Conservation (phyloP, 164 flowering plant species). For the Nymphaea thermarum region DNA sequence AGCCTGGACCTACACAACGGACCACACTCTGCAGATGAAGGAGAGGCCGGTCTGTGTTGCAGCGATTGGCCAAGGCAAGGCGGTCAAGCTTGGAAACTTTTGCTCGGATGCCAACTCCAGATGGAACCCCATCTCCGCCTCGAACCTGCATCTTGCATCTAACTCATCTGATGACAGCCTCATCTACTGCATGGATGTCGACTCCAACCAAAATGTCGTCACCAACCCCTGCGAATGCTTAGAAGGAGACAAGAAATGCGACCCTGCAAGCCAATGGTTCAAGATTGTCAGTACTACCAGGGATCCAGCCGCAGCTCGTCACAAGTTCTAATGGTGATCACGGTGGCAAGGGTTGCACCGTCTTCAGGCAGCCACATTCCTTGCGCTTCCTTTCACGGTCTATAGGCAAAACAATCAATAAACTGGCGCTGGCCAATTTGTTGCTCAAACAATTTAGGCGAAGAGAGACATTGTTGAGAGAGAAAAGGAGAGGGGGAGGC, state of each 20-base stretch:
- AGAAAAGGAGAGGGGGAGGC: no score
- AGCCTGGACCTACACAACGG: constrained; percentile 7
- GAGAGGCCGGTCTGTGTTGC: constrained; percentile 6
- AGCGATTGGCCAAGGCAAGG: constrained; percentile 2
- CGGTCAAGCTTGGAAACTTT: constrained; percentile 6
- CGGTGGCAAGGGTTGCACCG: no score
- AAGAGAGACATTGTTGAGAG: no score
- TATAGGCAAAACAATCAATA: no score
- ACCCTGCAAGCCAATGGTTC: constrained; percentile 13
- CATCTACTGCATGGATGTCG: constrained; percentile 9
- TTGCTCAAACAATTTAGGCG: no score
- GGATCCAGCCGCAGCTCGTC: background rate
- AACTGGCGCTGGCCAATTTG: no score
- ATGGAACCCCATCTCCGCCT: constrained; percentile 6
- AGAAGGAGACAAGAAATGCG: constrained; percentile 1
- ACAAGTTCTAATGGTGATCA: no score
- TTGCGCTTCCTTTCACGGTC: no score
- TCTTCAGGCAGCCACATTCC: no score
- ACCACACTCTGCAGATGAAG: background rate
- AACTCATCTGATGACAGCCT: constrained; percentile 4
- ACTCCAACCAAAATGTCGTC: constrained; percentile 3
- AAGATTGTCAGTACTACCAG: constrained; percentile 1
- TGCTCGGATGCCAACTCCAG: constrained; percentile 3
- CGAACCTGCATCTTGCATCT: constrained; percentile 11
- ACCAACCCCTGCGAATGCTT: constrained; percentile 11